Base-by-base conservation (phyloP, 1,284 basidiomycete species). In the Trichosporon coremiiforme region DNA sequence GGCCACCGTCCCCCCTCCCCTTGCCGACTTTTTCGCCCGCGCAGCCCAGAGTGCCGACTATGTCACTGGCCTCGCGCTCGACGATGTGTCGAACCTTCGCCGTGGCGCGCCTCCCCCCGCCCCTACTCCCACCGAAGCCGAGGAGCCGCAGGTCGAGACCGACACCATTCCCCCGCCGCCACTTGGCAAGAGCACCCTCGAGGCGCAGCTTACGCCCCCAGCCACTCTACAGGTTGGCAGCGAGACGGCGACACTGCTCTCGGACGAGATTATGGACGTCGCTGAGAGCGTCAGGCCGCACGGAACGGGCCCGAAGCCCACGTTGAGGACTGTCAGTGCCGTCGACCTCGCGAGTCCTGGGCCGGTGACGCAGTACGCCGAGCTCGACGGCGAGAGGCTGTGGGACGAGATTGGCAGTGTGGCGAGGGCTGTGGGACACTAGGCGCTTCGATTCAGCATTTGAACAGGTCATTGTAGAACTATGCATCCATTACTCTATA, bases 231-330 rank as follows among this genome's bases (percentile, higher is more conserved):
- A 9, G 2, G 36, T 71, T 20, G 64, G 35, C 5, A 50, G 50
- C 10, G 20, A 36, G 33, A 31, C 12, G 57, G 71, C 36, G 33
- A 29, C n/a, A 38, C 72, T 73, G 33, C 64, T 69, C 20, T 5
- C 25, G 0, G 72, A 73, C 68, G 70, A 70, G 50, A 68, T 73
- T 25, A 29, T 64, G 47, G 72, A 73, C 38, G 66, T 70, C 8
- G 29, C 55, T 2, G 71, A 70, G 67, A 35, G 31, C 20, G 66
- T 45, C 25, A 9, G 53, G 66, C 66, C 53, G 36, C 50, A 57
- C 65, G 29, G n/a, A 33, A 36, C 20, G 33, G 55, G 50, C 22
- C 65, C 29, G 8, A 50, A 25, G 25, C 50, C 63, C 9, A 53
- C 60, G 5, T 65, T 69, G 38, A 68, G 72, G 31, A 71, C 66